phyloP scores from a whole-genome alignment of 805 yeast genomes.

The Myxozyma udenii region DNA sequence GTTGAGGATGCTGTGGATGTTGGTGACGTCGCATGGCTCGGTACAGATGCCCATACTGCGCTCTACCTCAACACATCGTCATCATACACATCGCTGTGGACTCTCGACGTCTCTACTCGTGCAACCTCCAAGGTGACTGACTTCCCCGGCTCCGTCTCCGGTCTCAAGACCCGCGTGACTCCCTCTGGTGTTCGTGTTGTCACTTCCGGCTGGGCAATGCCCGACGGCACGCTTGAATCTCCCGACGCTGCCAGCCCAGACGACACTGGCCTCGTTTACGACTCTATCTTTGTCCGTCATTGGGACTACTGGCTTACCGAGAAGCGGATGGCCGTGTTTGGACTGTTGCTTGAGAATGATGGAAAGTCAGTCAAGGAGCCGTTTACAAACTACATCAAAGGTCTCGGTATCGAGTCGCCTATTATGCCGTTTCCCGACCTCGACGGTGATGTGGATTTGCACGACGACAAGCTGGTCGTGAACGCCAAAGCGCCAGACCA shows the following conservation, averaged over 20 bases:
- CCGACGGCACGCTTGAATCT: slow-evolving; percentile 21
- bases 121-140: slow-evolving; percentile 3
- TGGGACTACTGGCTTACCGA: slow-evolving; percentile 33
- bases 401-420: slow-evolving; percentile 24
- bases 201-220: slow-evolving; percentile 28
- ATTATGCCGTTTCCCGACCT: slow-evolving; percentile 28
- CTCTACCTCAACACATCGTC: slow-evolving; percentile 19
- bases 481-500: slow-evolving; percentile 32
- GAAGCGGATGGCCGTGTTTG: slow-evolving; percentile 26
- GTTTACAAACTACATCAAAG: slow-evolving; percentile 20
- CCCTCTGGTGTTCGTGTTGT: slow-evolving; percentile 23
- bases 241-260: slow-evolving; percentile 23
- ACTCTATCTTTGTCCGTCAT: slow-evolving; percentile 29
- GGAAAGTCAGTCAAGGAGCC: slow-evolving; percentile 13
- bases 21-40: slow-evolving; percentile 26
- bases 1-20: slow-evolving; percentile 17
- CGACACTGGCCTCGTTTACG: slow-evolving; percentile 27
- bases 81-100: slow-evolving; percentile 20
- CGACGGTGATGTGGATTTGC: slow-evolving; percentile 24
- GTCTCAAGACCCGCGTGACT: slow-evolving; percentile 13
- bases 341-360: slow-evolving; percentile 18
- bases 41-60: slow-evolving; percentile 16
- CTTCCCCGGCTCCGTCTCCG: slow-evolving; percentile 24
- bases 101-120: slow-evolving; percentile 9
- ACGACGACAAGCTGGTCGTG: slow-evolving; percentile 24